These are phyloP conservation scores for Aureobasidium sp. DNA, from an alignment of 2,329 filamentous ascomycete genomes.

Conservation along the genomic window DNA sequence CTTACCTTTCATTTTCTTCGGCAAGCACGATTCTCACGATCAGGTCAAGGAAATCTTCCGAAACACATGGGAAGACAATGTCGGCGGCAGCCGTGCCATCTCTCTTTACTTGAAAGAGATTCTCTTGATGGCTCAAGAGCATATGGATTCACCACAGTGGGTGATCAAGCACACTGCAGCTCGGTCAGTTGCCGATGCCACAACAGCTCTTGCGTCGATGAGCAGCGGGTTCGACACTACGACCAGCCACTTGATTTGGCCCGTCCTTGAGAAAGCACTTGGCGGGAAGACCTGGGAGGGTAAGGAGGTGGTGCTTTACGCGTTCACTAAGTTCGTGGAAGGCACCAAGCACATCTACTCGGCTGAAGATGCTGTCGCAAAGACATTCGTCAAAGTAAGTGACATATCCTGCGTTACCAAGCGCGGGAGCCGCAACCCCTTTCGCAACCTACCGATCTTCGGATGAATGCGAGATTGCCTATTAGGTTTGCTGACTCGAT, in stretches of 20 bases:
- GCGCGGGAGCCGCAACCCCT: neutral
- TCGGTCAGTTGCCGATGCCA: constrained; percentile 67
- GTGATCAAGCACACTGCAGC: constrained; percentile 82
- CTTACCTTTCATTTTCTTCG: constrained; percentile 82
- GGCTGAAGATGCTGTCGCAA: constrained; percentile 52
- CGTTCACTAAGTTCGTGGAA: constrained; percentile 70
- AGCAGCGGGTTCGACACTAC: constrained; percentile 49
- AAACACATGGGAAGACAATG: constrained; percentile 84
- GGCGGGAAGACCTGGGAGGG: constrained; percentile 86
- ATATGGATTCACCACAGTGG: constrained; percentile 79
- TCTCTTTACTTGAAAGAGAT: constrained; percentile 82
- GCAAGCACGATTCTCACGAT: constrained; percentile 75
- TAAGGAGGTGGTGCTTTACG: constrained; percentile 76
- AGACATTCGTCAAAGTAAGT: constrained; percentile 59
- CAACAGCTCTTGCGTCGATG: constrained; percentile 50
- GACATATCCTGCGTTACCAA: neutral
- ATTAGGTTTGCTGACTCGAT: constrained; percentile 1
- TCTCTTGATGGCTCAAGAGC: constrained; percentile 55
- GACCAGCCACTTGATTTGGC: constrained; percentile 66
- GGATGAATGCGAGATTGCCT: neutral
- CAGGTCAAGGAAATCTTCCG: constrained; percentile 73
- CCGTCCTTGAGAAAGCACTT: constrained; percentile 71
- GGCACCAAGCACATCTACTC: constrained; percentile 53
- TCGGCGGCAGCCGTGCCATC: constrained; percentile 75
- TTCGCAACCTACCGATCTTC: neutral